Evolutionary conservation across 148 eudicot species (phyloP).

Genomic region (Camellia japonica): DNA sequence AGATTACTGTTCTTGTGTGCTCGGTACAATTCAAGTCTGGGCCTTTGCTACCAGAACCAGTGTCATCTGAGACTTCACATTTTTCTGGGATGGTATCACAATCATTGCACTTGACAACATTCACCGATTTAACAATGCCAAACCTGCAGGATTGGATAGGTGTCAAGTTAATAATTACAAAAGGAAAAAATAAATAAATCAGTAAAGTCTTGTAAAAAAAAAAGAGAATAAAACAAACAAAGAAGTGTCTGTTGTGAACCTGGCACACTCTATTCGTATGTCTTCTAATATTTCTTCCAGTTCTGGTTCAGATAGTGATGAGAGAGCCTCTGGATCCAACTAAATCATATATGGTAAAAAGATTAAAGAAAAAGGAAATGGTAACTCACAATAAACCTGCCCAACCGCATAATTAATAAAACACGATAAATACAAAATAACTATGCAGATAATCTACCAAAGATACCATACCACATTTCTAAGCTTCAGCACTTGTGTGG

Average conservation of each 20-base stretch:
- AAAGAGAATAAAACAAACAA: no score
- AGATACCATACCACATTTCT: conserved; percentile 60
- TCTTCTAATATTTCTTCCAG: conserved; percentile 84
- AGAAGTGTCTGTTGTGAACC: conserved; percentile 36
- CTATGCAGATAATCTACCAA: background rate
- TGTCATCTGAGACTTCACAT: conserved; percentile 18
- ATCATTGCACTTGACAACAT: conserved; percentile 17
- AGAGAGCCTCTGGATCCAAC: conserved; percentile 52
- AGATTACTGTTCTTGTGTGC: conserved; percentile 19
- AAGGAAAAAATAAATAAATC: background rate
- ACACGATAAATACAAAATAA: background rate
- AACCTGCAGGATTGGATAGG: conserved; percentile 8
- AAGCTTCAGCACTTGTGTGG: conserved; percentile 75
- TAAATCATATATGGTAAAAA: conserved; percentile 17
- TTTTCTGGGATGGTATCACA: conserved; percentile 23
- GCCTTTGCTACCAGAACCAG: conserved; percentile 19
- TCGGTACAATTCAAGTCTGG: conserved; percentile 21
- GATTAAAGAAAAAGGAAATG: background rate
- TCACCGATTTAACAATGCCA: conserved; percentile 5
- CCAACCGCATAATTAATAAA: background rate
- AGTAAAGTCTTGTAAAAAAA: background rate
- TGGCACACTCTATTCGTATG: conserved; percentile 79
- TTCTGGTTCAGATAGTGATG: conserved; percentile 57
- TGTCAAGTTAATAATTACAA: background rate
- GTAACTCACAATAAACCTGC: background rate